phyloP scores from a whole-genome alignment of 192 early-diverging fungal genomes.

The Coemansia sp. region DNA sequence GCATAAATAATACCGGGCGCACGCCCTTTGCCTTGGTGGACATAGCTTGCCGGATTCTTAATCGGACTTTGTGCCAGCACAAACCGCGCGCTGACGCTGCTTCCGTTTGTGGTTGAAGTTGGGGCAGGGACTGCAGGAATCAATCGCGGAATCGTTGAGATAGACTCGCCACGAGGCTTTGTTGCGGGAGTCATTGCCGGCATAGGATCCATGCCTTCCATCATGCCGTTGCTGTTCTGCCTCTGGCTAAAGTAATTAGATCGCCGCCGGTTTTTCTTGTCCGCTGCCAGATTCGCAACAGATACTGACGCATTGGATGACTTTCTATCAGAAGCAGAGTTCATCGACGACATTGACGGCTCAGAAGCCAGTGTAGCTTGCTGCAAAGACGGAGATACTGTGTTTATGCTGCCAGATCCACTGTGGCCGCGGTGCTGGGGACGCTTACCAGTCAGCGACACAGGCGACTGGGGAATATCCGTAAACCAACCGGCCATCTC shows the following conservation, averaged over 20 bases:
- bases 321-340: slow-evolving; percentile 32
- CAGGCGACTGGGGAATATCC: slow-evolving; percentile 43
- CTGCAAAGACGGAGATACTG: slow-evolving; percentile 23
- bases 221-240: slow-evolving; percentile 25
- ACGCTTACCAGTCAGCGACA: slow-evolving; percentile 28
- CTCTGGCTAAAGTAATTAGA: slow-evolving; percentile 56
- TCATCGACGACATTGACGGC: slow-evolving; percentile 36
- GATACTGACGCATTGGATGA: slow-evolving; percentile 47
- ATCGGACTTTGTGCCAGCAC: slow-evolving; percentile 49
- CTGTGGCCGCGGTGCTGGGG: slow-evolving; percentile 21
- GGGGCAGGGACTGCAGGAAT: slow-evolving; percentile 16
- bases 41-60: slow-evolving; percentile 43
- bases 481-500: slow-evolving; percentile 52
- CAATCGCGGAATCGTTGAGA: slow-evolving; percentile 37
- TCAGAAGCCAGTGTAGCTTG: slow-evolving; percentile 37
- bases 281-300: slow-evolving; percentile 12
- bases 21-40: slow-evolving; percentile 49
- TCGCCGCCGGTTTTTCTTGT: slow-evolving; percentile 42
- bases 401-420: slow-evolving; percentile 13
- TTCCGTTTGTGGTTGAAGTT: slow-evolving; percentile 4
- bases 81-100: slow-evolving; percentile 20
- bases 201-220: slow-evolving; percentile 14
- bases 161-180: slow-evolving; percentile 41
- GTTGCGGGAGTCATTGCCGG: slow-evolving; percentile 10
- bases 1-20: slow-evolving; percentile 51